phyloP scores from a whole-genome alignment of 2,329 filamentous ascomycete genomes.

The Aspergillus sp. region DNA sequence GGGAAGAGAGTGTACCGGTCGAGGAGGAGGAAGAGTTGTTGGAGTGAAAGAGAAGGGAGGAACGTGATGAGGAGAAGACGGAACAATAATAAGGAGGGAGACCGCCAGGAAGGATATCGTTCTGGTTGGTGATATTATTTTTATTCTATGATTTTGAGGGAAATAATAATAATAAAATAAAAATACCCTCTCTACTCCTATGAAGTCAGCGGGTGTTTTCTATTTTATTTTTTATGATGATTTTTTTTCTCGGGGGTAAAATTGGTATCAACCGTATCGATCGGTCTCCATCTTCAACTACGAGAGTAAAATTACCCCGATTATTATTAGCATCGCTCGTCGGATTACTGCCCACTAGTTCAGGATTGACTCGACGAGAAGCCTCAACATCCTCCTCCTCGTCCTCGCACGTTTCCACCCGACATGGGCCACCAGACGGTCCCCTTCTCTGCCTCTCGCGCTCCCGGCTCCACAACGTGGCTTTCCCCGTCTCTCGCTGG shows the following conservation, averaged over 20 bases:
- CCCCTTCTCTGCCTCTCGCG: constrained; percentile 22
- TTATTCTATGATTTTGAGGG: no score
- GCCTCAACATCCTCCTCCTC: constrained; percentile 3
- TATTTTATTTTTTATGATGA: no score
- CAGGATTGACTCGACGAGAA: constrained; percentile 4
- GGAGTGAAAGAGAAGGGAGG: neutral
- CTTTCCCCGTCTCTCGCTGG: constrained; percentile 29
- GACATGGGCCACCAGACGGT: constrained; percentile 32
- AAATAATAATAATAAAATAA: no score
- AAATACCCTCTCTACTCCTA: no score
- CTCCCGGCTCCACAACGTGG: constrained; percentile 33
- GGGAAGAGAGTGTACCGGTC: neutral
- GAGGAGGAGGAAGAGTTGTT: neutral
- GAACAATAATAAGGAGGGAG: neutral
- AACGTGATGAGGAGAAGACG: neutral
- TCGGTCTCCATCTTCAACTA: neutral
- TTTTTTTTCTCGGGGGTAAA: no score
- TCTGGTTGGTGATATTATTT: no score
- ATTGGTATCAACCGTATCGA: neutral
- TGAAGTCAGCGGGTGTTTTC: no score
- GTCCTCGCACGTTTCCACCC: constrained; percentile 20
- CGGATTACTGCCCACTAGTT: constrained; percentile 8
- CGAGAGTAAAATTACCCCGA: neutral
- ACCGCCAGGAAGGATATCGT: no score
- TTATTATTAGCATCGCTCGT: constrained; percentile 1